A percentile compares a stretch with the other conserved stretches of the same genome.
phyloP scores from a whole-genome alignment of 371 early-diverging fungal species.

The Capniomyces stellatus region DNA sequence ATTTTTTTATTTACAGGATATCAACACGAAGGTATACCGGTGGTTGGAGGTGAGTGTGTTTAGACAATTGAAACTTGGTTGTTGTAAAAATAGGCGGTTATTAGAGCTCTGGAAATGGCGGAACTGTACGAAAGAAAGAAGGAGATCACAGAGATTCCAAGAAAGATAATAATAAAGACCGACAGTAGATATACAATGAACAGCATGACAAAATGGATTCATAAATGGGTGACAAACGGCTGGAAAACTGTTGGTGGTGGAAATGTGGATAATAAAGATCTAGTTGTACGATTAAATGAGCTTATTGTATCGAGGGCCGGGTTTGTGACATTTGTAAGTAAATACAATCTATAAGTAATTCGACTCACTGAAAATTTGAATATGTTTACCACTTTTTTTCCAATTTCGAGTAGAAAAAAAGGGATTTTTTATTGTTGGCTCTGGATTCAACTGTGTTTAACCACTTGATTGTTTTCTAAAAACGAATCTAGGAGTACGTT shows the following conservation, averaged over 20 bases:
- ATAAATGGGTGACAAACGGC: background rate
- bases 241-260: background rate
- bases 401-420: no score
- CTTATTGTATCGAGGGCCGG: background rate
- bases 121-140: background rate
- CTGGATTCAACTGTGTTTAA: background rate
- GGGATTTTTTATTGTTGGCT: background rate
- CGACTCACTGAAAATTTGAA: no score
- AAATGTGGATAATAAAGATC: background rate
- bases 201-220: slow-evolving; percentile 3
- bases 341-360: no score
- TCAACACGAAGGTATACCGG: background rate
- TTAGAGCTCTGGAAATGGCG: slow-evolving; percentile 1
- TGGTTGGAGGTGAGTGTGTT: no score
- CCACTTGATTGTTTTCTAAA: no score
- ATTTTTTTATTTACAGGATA: slow-evolving; percentile 6
- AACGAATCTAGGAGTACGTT: background rate
- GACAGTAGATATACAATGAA: slow-evolving; percentile 17
- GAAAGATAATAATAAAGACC: slow-evolving; percentile 10
- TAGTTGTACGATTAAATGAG: background rate
- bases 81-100: background rate
- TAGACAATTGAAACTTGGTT: background rate
- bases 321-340: background rate
- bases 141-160: slow-evolving; percentile 14
- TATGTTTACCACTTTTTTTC: no score